Percentiles rank a stretch among this genome's conserved stretches.
These are phyloP conservation scores for Xanthoconium stramineum DNA, from an alignment of 768 basidiomycete genomes.

Conservation along the genomic window DNA sequence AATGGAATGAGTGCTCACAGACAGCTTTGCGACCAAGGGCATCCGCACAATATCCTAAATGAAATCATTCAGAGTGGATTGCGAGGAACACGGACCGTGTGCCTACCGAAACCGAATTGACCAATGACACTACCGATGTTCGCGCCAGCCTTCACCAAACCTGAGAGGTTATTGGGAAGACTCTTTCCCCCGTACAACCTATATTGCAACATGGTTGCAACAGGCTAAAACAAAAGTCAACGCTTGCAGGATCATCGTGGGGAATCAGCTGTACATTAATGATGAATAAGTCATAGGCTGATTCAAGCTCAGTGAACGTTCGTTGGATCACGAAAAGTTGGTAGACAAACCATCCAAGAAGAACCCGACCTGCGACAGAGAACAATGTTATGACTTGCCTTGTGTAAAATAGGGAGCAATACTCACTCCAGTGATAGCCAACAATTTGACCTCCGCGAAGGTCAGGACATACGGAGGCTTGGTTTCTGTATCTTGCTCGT, in stretches of 20 bases:
- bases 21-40: conserved; percentile 66
- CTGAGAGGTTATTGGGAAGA: conserved; percentile 55
- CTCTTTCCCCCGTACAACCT: conserved; percentile 51
- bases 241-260: background rate
- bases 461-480: conserved; percentile 41
- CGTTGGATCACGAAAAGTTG: background rate
- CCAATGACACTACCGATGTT: conserved; percentile 74
- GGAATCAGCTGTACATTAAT: conserved; percentile 48
- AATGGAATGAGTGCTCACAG: conserved; percentile 35
- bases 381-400: no score
- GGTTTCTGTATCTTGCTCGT: conserved; percentile 27
- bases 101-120: conserved; percentile 57
- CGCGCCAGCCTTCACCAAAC: conserved; percentile 62
- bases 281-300: conserved; percentile 70
- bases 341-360: conserved; percentile 61
- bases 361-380: conserved; percentile 52
- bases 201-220: conserved; percentile 65
- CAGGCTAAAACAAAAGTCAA: conserved; percentile 41
- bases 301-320: conserved; percentile 3
- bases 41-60: conserved; percentile 60
- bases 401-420: background rate
- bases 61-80: background rate
- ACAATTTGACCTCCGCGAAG: conserved; percentile 52
- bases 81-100: background rate
- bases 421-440: conserved; percentile 60